A percentile compares a stretch with the other conserved stretches of the same genome.
Evolutionary conservation across 2,329 filamentous ascomycete genomes (phyloP).

Genomic region (Colletotrichum sp.): DNA sequence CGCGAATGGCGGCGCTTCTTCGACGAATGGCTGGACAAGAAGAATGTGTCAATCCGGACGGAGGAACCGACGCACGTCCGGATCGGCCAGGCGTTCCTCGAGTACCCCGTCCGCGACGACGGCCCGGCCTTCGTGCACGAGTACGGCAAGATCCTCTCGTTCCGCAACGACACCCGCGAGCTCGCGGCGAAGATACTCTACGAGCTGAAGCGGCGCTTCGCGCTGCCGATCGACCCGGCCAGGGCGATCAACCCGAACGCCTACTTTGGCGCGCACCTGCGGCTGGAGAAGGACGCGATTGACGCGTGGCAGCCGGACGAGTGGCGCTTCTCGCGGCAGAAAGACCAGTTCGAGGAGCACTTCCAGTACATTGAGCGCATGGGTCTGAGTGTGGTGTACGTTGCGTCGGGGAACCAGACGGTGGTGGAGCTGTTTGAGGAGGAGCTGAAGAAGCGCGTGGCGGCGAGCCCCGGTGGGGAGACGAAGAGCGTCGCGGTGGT

Average conservation of each 20-base stretch:
- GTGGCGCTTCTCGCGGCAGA: slow-evolving; percentile 34
- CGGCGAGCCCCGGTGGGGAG: not conserved
- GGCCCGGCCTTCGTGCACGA: slow-evolving; percentile 35
- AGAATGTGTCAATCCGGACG: slow-evolving; percentile 6
- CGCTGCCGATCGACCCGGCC: slow-evolving; percentile 27
- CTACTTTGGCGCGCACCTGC: slow-evolving; percentile 35
- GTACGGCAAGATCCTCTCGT: slow-evolving; percentile 38
- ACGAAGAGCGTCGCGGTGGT: slow-evolving; percentile 29
- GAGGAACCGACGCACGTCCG: slow-evolving; percentile 30
- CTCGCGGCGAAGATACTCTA: slow-evolving; percentile 32
- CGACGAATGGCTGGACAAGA: slow-evolving; percentile 30
- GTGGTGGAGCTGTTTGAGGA: slow-evolving; percentile 30
- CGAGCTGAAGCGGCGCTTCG: slow-evolving; percentile 24
- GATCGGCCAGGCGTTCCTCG: slow-evolving; percentile 38
- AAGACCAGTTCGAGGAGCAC: slow-evolving; percentile 35
- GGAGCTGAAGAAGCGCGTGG: slow-evolving; percentile 5
- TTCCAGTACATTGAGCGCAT: slow-evolving; percentile 28
- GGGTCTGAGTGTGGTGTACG: slow-evolving; percentile 31
- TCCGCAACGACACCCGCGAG: slow-evolving; percentile 33
- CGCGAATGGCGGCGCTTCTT: slow-evolving; percentile 31
- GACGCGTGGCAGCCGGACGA: slow-evolving; percentile 32
- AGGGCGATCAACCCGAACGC: slow-evolving; percentile 27
- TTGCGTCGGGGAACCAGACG: slow-evolving; percentile 32
- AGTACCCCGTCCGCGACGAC: slow-evolving; percentile 40
- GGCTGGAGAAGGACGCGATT: slow-evolving; percentile 35